Base-by-base conservation (phyloP, 768 basidiomycete genomes). In the Suillus ampliporus region DNA sequence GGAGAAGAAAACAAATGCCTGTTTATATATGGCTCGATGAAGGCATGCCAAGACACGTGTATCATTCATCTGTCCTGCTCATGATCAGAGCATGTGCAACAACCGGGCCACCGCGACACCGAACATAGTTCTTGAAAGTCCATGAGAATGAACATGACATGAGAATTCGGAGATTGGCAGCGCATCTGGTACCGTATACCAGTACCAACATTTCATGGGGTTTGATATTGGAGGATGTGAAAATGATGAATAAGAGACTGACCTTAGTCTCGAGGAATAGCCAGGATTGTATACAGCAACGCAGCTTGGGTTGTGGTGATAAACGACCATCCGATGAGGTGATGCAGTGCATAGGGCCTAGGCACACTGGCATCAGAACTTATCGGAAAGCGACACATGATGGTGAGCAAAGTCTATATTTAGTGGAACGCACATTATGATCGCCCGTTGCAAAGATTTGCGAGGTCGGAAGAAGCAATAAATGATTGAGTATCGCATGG, bases 81-180 rank as follows among this genome's bases (percentile, higher is more conserved):
- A 56, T 65, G 61, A 65, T 47, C 61, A 41, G 13, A 62, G 48
- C 58, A 72, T 65, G 68, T 62, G 62, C 47, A 35, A 63, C 62
- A 41, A 40, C 43, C 11, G 5, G 56, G 35, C 44, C 43, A 64
- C 56, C 57, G 31, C 31, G 14, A 48, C n/a, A 35, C 35, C 8
- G n/a, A 21, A 47, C 28, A 48, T 23, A 50, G 43, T 48, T 54
- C 62, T 31, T 57, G 46, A 57, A 60, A 34, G 46, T 34, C 7
- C 31, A 40, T 34, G 53, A 34, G 44, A 48, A 52, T 37, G 56
- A 35, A 54, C 48, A 58, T 60, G 35, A 9, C 46, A 40, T 28
- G n/a, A 26, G 34, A 47, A 59, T 31, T 8, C n/a, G 51, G 17
- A 58, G 46, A 35, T 50, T 35, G 21, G 28, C 38, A 59, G 31